Evolutionary conservation across 2,329 filamentous ascomycete genomes (phyloP).

Genomic region (Aureobasidium uvarum): DNA sequence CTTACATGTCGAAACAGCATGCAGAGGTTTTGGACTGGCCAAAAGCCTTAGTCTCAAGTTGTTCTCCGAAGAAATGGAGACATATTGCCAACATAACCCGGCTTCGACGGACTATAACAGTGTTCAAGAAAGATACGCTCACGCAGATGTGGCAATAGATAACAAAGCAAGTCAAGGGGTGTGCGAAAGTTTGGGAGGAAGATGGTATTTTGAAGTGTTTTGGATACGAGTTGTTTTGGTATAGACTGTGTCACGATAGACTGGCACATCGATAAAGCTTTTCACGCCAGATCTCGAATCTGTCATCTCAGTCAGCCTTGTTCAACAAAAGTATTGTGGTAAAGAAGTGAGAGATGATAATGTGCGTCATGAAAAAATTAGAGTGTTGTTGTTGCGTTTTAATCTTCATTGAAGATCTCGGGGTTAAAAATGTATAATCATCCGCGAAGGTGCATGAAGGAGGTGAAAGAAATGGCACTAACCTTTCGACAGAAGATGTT

Average conservation of each 20-base stretch:
- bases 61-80: conserved; percentile 51
- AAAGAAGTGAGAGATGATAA: background rate
- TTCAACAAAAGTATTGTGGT: background rate
- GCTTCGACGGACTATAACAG: conserved; percentile 27
- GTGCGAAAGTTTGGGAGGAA: conserved; percentile 61
- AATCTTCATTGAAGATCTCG: conserved; percentile 59
- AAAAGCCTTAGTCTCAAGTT: conserved; percentile 60
- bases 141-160: conserved; percentile 62
- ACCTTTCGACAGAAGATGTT: conserved; percentile 2
- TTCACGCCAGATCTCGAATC: conserved; percentile 5
- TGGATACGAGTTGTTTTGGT: conserved; percentile 55
- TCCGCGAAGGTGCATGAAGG: conserved; percentile 38
- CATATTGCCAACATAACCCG: conserved; percentile 36
- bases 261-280: background rate
- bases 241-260: conserved; percentile 22
- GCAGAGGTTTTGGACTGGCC: conserved; percentile 62
- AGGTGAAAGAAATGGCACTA: conserved; percentile 25
- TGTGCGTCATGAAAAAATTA: conserved; percentile 67
- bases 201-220: conserved; percentile 55
- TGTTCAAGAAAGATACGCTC: conserved; percentile 51
- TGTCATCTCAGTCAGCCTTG: conserved; percentile 13
- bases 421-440: conserved; percentile 69
- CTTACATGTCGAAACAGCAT: conserved; percentile 60
- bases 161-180: conserved; percentile 62
- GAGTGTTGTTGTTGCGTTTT: conserved; percentile 65